Evolutionary conservation across 495 filamentous ascomycete species (phyloP), one percentile per base, ranked within the genome.

Genomic region (Aspergillus egyptiacus): DNA sequence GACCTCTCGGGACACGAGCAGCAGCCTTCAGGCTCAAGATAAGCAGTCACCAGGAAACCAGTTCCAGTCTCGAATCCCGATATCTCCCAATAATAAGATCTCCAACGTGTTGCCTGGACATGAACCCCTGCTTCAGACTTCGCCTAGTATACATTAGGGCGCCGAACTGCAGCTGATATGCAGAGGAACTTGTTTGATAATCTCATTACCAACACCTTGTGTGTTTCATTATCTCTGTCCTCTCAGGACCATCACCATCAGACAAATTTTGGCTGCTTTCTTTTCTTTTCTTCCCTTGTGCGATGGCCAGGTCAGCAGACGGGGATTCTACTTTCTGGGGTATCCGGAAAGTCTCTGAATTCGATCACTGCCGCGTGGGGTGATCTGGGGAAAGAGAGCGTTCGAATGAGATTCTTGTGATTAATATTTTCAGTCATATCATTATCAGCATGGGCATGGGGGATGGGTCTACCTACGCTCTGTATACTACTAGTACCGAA

Each of bases 91-190:
- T 18, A 37, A 37, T 37, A 20, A 20, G 35, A 18, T 20, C 15
- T 14, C 35, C 6, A 37, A 11, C 17, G 17, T 20, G 33, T 6
- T 22, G 35, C 22, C 25, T 31, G 22, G 27, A 43, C 23, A 28
- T 18, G 8, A 3, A 19, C 35, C 18, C 27, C 28, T 44, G 18
- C 28, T 14, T 15, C 10, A 34, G 15, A 34, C 32, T 5, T 15
- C 32, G n/a, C 3, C 6, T 40, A 40, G 38, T 25, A 40, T 40
- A 39, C 20, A 2, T 17, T 35, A 39, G 19, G 36, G 17, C 20
- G 17, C 40, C 28, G 51, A 50, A 51, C 58, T 61, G 51, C 48
- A 55, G 51, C 46, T 57, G 58, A 61, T 61, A 61, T 61, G 54
- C 54, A 57, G 17, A 15, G 14, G 41, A 33, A 35, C 37, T 33